These are phyloP conservation scores for Pseudocercospora eumusae DNA, from an alignment of 2,329 filamentous ascomycete species.

Conservation along the genomic window DNA sequence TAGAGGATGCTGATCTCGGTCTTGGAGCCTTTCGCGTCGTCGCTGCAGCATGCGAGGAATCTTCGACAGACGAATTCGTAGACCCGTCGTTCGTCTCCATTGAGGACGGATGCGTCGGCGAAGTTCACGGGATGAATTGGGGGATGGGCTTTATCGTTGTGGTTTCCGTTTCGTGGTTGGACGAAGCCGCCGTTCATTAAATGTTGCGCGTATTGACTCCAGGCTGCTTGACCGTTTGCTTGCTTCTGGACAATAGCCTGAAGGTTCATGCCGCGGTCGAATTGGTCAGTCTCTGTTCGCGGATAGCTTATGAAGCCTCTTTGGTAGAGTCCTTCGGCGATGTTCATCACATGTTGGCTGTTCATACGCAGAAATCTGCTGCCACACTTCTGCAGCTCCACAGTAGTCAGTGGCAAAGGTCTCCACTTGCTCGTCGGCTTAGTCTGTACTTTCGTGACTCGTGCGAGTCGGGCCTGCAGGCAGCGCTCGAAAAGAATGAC, in stretches of 20 bases:
- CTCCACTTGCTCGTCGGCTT: slow-evolving; percentile 95
- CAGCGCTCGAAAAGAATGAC: slow-evolving; percentile 84
- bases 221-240: slow-evolving; percentile 65
- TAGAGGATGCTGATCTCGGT: slow-evolving; percentile 85
- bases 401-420: slow-evolving; percentile 88
- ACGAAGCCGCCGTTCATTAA: slow-evolving; percentile 76
- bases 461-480: slow-evolving; percentile 71
- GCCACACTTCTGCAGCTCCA: slow-evolving; percentile 94
- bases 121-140: slow-evolving; percentile 96
- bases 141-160: slow-evolving; percentile 96
- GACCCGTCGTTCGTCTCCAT: slow-evolving; percentile 66
- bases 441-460: slow-evolving; percentile 80
- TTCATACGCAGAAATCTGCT: slow-evolving; percentile 87
- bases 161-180: slow-evolving; percentile 75
- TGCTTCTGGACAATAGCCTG: slow-evolving; percentile 80
- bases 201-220: slow-evolving; percentile 77
- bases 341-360: slow-evolving; percentile 84
- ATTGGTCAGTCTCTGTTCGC: slow-evolving; percentile 94
- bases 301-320: slow-evolving; percentile 97
- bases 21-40: slow-evolving; percentile 83
- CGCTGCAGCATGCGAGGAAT: slow-evolving; percentile 93
- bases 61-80: slow-evolving; percentile 92
- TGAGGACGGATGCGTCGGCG: slow-evolving; percentile 62
- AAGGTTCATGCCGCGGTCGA: slow-evolving; percentile 86
- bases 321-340: slow-evolving; percentile 84